These are phyloP conservation scores for Collybia nuda DNA, from an alignment of 768 basidiomycete species.

Conservation along the genomic window DNA sequence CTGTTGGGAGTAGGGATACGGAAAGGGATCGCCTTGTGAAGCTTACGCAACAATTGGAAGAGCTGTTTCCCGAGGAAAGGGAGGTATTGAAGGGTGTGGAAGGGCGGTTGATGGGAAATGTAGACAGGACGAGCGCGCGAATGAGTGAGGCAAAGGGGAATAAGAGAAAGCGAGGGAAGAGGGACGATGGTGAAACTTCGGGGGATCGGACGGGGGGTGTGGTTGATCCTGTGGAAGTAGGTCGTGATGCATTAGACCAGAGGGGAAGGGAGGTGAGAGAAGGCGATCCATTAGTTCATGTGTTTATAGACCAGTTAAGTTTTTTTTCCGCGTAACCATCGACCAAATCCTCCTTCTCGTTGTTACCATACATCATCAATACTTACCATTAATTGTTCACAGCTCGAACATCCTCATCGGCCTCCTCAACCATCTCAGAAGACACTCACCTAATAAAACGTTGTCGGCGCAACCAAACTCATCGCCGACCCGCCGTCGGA, in stretches of 20 bases:
- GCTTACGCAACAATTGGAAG: conserved; percentile 7
- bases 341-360: background rate
- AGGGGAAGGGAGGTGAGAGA: conserved; percentile 28
- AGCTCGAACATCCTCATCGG: conserved; percentile 91
- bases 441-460: conserved; percentile 34
- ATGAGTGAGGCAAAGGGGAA: conserved; percentile 3
- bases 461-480: too few species aligned
- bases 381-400: conserved; percentile 36
- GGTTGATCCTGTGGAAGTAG: conserved; percentile 1
- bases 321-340: conserved; percentile 2
- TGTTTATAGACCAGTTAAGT: conserved; percentile 63
- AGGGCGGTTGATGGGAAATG: conserved; percentile 6
- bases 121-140: too few species aligned
- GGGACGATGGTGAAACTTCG: background rate
- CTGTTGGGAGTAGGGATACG: background rate
- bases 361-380: conserved; percentile 9
- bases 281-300: conserved; percentile 36
- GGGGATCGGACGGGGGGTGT: background rate
- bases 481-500: too few species aligned
- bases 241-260: conserved; percentile 33
- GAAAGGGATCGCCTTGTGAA: background rate
- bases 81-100: conserved; percentile 9
- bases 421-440: conserved; percentile 68
- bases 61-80: conserved; percentile 8
- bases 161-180: conserved; percentile 3